A percentile compares a stretch with the other conserved stretches of the same genome.
These are phyloP conservation scores for Trichoderma pleuroti DNA, from an alignment of 2,329 filamentous ascomycete genomes.

Conservation along the genomic window DNA sequence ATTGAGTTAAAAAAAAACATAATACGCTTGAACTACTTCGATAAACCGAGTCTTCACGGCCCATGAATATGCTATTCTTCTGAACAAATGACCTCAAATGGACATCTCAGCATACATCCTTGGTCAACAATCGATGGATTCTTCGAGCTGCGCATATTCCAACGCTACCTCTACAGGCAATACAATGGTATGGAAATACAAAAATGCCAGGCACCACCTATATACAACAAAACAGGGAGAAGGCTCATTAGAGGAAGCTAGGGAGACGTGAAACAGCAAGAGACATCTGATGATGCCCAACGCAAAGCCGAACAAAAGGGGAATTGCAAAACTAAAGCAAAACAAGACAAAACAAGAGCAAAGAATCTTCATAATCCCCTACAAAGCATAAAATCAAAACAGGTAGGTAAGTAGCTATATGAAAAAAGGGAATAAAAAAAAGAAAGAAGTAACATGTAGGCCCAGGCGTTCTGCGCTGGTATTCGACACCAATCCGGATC, in stretches of 20 bases:
- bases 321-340: not conserved
- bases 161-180: not conserved
- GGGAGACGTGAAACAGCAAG: not conserved
- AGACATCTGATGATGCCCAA: not conserved
- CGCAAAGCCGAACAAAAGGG: not conserved
- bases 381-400: not conserved
- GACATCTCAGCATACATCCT: not conserved
- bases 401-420: not conserved
- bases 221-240: not conserved
- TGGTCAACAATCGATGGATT: not conserved
- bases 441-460: conserved; percentile 13
- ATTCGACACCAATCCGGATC: conserved; percentile 18
- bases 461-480: conserved; percentile 16
- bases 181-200: not conserved
- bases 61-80: accelerated
- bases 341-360: not conserved
- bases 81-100: not conserved
- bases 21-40: not conserved
- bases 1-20: not conserved
- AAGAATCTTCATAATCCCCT: not conserved
- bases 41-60: not conserved
- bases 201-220: not conserved
- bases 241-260: not conserved
- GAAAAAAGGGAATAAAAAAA: conserved; percentile 6
- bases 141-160: not conserved